Evolutionary conservation across 331 rosid genomes (phyloP), one percentile per base, ranked within the genome.

Genomic region (Stylosanthes scabra): DNA sequence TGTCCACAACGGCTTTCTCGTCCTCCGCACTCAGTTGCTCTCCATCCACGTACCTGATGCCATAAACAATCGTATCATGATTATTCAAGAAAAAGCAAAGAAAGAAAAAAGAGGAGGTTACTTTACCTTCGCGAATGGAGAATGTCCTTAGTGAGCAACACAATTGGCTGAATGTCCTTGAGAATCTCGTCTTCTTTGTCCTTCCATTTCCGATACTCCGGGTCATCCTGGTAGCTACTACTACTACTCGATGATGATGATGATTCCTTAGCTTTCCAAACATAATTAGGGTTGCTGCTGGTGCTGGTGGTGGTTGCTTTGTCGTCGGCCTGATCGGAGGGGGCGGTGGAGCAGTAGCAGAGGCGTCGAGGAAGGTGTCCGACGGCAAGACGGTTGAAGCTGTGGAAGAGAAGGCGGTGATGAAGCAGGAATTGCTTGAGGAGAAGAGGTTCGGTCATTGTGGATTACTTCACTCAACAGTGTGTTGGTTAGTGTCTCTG

Each of bases 51-150:
- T 92, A 87, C 87, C 96, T 94, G 69, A 46, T 9, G 37, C 13
- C 15, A 57, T 9, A 40, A 70, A 50, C 11, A 11, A 55, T 2
- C 44, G 45, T 12, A 13, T 12, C 7, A 41, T 41, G 8, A 31
- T 31, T 31, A 31, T 31, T 31, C 6, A 31, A 31, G 37, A 3
- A 31, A 31, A 31, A 5, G 4, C 37, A 31, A 41, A 41, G n/a
- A n/a, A n/a, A n/a, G n/a, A n/a, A 8, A 8, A 41, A 9, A 9
- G 57, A 9, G n/a, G 59, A 60, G 68, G 61, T 11, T 20, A 86
- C 93, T 86, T 85, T 50, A 86, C 93, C 87, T 85, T 50, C 65
- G 34, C 0, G 97, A 87, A 77, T 91, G 98, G 55, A 94, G 87
- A 74, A 94, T 94, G 7, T 85, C 89, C 75, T 86, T 93, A 10